Percentiles rank a stretch among this genome's conserved stretches.
Evolutionary conservation across 2,329 filamentous ascomycete species (phyloP).

Genomic region (Ophiostoma novo-ulmi): DNA sequence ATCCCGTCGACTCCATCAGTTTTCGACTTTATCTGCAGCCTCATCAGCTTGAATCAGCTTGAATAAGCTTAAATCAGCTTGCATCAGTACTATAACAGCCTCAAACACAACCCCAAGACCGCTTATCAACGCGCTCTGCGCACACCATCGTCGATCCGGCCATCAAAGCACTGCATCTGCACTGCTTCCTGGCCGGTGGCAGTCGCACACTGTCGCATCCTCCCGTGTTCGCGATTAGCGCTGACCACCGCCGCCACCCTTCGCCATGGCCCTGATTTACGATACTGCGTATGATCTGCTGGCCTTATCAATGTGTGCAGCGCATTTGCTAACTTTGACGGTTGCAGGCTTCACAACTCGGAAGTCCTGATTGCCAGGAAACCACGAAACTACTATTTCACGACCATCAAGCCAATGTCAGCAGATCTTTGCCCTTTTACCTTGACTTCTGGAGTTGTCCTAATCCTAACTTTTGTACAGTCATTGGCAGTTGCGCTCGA

Average conservation of each 20-base stretch:
- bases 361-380: conserved; percentile 57
- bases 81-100: background rate
- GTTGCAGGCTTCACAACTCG: conserved; percentile 30
- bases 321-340: background rate
- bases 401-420: conserved; percentile 61
- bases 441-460: background rate
- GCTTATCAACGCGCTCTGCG: background rate
- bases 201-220: conserved; percentile 10
- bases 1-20: conserved; percentile 5
- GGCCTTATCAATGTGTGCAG: background rate
- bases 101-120: background rate
- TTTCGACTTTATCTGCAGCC: background rate
- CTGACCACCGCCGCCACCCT: conserved; percentile 4
- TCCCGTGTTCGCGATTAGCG: conserved; percentile 11
- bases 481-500: conserved; percentile 84
- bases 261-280: conserved; percentile 7
- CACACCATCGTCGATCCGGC: background rate
- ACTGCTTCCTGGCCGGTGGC: conserved; percentile 12
- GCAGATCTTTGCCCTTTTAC: conserved; percentile 29
- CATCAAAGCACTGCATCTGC: conserved; percentile 9
- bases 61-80: background rate
- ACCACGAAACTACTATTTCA: conserved; percentile 62
- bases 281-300: background rate
- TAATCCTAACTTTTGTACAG: conserved; percentile 38
- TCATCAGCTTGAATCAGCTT: background rate